phyloP scores from a whole-genome alignment of 495 filamentous ascomycete species.

The Penicillium steckii region DNA sequence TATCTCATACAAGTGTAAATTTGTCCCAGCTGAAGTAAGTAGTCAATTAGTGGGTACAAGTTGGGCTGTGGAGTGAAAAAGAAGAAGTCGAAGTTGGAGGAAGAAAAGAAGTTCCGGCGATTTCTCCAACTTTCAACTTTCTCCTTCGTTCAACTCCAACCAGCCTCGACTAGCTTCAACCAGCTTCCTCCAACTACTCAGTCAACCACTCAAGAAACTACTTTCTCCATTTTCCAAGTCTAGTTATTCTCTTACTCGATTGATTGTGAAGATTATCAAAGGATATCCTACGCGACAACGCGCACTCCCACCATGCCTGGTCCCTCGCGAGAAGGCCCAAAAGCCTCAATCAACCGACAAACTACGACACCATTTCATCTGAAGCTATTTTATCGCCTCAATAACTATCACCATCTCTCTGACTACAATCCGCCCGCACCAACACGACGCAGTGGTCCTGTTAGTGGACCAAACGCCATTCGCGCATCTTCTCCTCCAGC shows the following conservation, averaged over 20 bases:
- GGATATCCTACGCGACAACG: constrained; percentile 2
- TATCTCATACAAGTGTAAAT: too few species aligned
- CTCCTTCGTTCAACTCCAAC: not conserved
- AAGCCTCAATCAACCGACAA: constrained; percentile 58
- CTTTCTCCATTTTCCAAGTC: too few species aligned
- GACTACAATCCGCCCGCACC: constrained; percentile 28
- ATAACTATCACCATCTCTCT: constrained; percentile 62
- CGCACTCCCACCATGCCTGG: constrained; percentile 25
- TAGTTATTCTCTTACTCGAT: too few species aligned
- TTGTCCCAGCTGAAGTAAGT: too few species aligned
- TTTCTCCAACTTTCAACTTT: not conserved
- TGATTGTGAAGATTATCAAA: not conserved
- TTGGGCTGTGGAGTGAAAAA: not conserved
- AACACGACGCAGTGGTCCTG: constrained; percentile 24
- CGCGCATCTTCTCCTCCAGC: constrained; percentile 34
- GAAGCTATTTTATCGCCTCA: constrained; percentile 80
- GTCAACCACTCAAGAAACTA: too few species aligned
- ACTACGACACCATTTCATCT: constrained; percentile 83
- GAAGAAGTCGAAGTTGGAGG: not conserved
- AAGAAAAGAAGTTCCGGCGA: not conserved
- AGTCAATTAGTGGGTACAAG: not conserved
- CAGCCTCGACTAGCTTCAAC: not conserved
- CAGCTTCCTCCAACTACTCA: too few species aligned
- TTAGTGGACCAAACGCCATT: constrained; percentile 36
- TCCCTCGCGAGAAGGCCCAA: constrained; percentile 26